Evolutionary conservation across 2,329 filamentous ascomycete species (phyloP), one percentile per base, ranked within the genome.

Genomic region (Diaporthe ampelina): DNA sequence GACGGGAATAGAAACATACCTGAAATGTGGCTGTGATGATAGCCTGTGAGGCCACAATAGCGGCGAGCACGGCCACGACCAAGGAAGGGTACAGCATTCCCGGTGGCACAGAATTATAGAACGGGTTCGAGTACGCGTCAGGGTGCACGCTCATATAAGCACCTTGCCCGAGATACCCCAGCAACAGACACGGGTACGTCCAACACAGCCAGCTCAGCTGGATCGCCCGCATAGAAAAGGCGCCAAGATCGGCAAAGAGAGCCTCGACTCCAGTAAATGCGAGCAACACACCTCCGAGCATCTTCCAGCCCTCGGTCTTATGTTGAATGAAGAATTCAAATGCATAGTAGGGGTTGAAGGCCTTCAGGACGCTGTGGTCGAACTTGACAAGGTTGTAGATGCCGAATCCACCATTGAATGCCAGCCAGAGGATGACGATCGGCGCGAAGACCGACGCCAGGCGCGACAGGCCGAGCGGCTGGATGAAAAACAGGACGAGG

Each of bases 21-120:
- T 93, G 92, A 75, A 94, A 95, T 0, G 91, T 91, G 5, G 90
- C 91, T 0, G 93, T 95, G 61, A 94, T 94, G 83, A 94, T 92
- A 6, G 93, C 93, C 77, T 95, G 93, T 5, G 91, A 93, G 0
- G 93, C 93, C 13, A 95, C 93, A 77, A 95, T 90, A 19, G 92
- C 92, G 7, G 92, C 92, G 9, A 93, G 82, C 13, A 94, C 87
- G 0, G 93, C 92, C 65, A 94, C 83, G 1, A 95, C 85, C 35
- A 95, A 83, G 70, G 90, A 90, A 0, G 92, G 91, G 78, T 92
- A 93, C 29, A 94, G 84, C 80, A 89, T 91, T 9, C 91, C 91
- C 0, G 89, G 89, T 0, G 93, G 92, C 0, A 91, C 90, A 0
- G 90, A 88, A 73, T 92, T 90, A 83, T 93, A 95, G 79, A 95